These are phyloP conservation scores for Pseudisothecium myosuroides DNA, from an alignment of 225 moss, liverwort and hornwort genomes.

Conservation along the genomic window DNA sequence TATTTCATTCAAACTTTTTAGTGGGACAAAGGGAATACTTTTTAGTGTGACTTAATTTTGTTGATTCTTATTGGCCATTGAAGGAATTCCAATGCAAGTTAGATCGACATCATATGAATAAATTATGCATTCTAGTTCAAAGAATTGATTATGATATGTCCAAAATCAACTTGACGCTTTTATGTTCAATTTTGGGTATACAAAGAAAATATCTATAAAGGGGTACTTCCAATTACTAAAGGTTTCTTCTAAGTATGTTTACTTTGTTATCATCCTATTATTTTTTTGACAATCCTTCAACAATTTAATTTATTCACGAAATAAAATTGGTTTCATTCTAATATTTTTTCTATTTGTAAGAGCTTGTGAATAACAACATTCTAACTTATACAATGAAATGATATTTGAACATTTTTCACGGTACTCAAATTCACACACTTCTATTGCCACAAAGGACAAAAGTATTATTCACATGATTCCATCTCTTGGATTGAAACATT, in stretches of 20 bases:
- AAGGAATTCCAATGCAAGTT: not conserved
- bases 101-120: not conserved
- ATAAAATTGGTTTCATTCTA: not conserved
- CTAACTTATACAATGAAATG: too few species aligned
- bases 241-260: not conserved
- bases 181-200: not conserved
- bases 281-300: not conserved
- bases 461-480: not conserved
- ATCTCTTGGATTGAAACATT: not conserved
- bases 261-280: not conserved
- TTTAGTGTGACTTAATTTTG: not conserved
- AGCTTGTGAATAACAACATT: not conserved
- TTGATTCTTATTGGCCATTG: not conserved
- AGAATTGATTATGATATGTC: not conserved
- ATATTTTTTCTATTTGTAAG: not conserved
- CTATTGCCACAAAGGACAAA: not conserved
- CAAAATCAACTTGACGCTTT: accelerated
- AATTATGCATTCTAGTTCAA: not conserved
- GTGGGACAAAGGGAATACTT: too few species aligned
- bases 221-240: not conserved
- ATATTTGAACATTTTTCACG: not conserved
- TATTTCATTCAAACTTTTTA: too few species aligned
- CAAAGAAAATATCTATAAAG: not conserved
- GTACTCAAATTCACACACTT: not conserved
- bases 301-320: not conserved